Evolutionary conservation across 257 asterid genomes (phyloP), one percentile per base, ranked within the genome.

Genomic region (Capsicum baccatum): DNA sequence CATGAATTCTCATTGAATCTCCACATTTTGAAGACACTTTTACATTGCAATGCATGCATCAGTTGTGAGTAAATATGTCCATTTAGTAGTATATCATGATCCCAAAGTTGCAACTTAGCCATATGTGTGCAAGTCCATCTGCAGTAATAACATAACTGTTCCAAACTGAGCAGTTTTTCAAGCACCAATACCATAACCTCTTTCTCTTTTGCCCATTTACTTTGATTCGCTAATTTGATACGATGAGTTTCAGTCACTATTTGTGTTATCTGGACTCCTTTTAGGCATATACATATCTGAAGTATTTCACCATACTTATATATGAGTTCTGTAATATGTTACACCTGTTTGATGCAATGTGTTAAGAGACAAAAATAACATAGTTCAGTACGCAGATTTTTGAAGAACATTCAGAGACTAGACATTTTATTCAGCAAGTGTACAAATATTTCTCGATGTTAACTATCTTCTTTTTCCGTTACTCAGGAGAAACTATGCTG

Each of bases 401-500:
- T 17, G 1, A 15, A 68, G 76, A 37, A 52, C 47, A 52, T 52
- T 50, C 2, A 74, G 52, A 74, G 42, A 74, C 21, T 37, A 52
- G 26, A 44, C 81, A 35, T 42, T 15, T 52, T 16, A 73, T 21
- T 62, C 16, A 33, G 16, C 16, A 3, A 33, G 6, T 6, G 8
- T 33, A 59, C 10, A 47, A 19, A 4, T 33, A 37, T 82, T 21
- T 17, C 10, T 63, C 52, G 3, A 15, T 37, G 37, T 39, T 26
- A 33, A 64, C 58, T 3, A 67, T 33, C 12, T 66, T 76, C 21
- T 6, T 81, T 39, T 81, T 78, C 6, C 78, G 44, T 84, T 85
- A 81, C 87, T 86, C 93, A 95, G 98, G 87, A 84, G 48, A 89
- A 73, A 68, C 90, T 82, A 80, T 80, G 73, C 90, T 95, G 91